Percentiles rank a stretch among this genome's conserved stretches.
Conservation (phyloP, 208 protist species). For the Trypanosoma boissoni region DNA sequence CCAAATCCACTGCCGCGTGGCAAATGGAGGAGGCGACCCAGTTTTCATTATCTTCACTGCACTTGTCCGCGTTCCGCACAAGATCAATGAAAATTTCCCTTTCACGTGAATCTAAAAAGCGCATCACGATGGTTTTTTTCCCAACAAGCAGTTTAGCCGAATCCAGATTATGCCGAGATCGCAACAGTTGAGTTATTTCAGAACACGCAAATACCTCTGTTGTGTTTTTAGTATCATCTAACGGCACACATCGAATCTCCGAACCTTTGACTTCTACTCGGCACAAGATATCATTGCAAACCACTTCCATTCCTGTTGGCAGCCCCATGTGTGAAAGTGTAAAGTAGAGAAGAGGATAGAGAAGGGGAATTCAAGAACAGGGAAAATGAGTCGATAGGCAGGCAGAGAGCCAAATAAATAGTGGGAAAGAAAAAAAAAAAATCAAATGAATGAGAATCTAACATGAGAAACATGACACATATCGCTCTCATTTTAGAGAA, state of each 20-base stretch:
- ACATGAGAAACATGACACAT: not conserved
- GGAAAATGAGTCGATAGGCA: constrained; percentile 20
- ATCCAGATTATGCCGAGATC: constrained; percentile 53
- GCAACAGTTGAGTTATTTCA: constrained; percentile 61
- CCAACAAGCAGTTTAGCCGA: constrained; percentile 43
- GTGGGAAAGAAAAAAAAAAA: constrained; percentile 13
- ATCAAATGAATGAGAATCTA: constrained; percentile 4
- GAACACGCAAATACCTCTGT: constrained; percentile 24
- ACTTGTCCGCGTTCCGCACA: constrained; percentile 28
- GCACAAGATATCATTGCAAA: constrained; percentile 43
- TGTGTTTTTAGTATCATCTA: not conserved
- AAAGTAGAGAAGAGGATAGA: too few relatives aligned
- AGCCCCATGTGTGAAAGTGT: not conserved
- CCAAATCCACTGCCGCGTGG: constrained; percentile 63
- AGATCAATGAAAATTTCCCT: constrained; percentile 48
- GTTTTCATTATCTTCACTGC: constrained; percentile 28
- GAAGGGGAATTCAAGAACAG: not conserved
- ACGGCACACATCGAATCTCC: constrained; percentile 30
- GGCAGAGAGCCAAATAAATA: constrained; percentile 8
- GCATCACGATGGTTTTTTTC: constrained; percentile 29
- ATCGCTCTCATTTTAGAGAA: too few relatives aligned
- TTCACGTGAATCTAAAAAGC: constrained; percentile 35
- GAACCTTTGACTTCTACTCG: constrained; percentile 43
- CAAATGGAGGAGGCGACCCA: constrained; percentile 65
- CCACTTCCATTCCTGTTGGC: constrained; percentile 32